Base-by-base conservation (phyloP, 169 alveolate species). In the Cryptosporidium bovis region DNA sequence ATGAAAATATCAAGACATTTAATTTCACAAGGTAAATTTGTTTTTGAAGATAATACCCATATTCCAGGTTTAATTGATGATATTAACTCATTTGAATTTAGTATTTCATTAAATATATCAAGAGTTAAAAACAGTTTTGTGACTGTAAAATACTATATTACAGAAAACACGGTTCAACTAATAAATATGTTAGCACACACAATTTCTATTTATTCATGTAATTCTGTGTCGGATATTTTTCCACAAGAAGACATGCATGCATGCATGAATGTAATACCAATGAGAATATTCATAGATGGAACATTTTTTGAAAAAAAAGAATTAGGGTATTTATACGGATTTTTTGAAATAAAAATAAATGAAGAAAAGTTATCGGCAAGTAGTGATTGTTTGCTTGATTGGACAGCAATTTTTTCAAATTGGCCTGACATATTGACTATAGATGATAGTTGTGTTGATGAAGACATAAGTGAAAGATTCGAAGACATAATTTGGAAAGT, bases 41-140 rank as follows among this genome's bases (percentile, higher is more conserved):
- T 44, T 44, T 56, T 40, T 31, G 87, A 77, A 13, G 87, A 77
- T 29, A 77, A 77, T 60, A 44, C 53, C 4, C 15, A 34, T 33
- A 18, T 16, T 20, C 24, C 44, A 40, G 64, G 20, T 60, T n/a
- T 55, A 20, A 33, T 36, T 53, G 27, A 33, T 33, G 65, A 10
- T 16, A 10, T 60, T 2, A 51, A 77, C 15, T 60, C 71, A 58
- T 77, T 77, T 40, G 87, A 77, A 24, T 77, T 77, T 77, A 56
- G 34, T 56, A 77, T 77, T 27, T 24, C 48, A 24, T 58, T 77
- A 15, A 77, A 53, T 33, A 20, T 60, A 12, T 27, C 64, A 10
- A 40, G 36, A 44, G 58, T 1, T 10, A 58, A 58, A 44, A 44
- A 36, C 27, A 62, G 13, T 24, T 18, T 34, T 18, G 12, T 77